Percentiles rank a stretch among this genome's conserved stretches.
Conservation (phyloP, 2,329 filamentous ascomycete genomes). For the Pestalotiopsis sp. region DNA sequence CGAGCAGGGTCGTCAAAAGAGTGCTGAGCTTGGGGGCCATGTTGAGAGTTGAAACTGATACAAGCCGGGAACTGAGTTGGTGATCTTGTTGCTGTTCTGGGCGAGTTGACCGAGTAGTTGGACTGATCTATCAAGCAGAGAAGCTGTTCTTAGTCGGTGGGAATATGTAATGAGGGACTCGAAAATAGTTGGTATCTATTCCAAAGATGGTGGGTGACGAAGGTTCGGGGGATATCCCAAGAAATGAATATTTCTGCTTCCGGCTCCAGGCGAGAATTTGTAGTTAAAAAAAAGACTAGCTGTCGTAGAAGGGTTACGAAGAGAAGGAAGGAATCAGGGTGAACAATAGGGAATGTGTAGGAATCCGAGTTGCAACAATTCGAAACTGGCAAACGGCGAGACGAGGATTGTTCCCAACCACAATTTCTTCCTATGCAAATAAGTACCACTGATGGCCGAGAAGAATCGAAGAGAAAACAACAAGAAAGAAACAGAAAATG, state of each 20-base stretch:
- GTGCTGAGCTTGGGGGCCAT: conserved; percentile 31
- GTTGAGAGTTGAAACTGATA: conserved; percentile 14
- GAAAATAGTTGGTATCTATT: neutral
- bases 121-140: neutral
- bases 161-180: conserved; percentile 15
- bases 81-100: conserved; percentile 25
- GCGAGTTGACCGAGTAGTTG: conserved; percentile 21
- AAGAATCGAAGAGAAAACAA: conserved; percentile 8
- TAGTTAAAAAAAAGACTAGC: neutral
- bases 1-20: conserved; percentile 29
- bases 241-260: conserved; percentile 1
- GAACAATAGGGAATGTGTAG: conserved; percentile 11
- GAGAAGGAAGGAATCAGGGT: conserved; percentile 6
- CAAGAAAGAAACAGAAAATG: neutral
- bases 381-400: neutral
- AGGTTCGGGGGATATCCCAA: neutral
- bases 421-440: neutral
- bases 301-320: neutral
- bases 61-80: neutral
- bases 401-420: neutral
- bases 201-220: neutral
- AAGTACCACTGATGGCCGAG: neutral
- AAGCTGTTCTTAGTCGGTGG: neutral
- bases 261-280: conserved; percentile 13
- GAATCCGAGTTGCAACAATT: conserved; percentile 1